Evolutionary conservation across 208 protist species (phyloP), one percentile per base, ranked within the genome.

Genomic region (Crithidia thermophila): DNA sequence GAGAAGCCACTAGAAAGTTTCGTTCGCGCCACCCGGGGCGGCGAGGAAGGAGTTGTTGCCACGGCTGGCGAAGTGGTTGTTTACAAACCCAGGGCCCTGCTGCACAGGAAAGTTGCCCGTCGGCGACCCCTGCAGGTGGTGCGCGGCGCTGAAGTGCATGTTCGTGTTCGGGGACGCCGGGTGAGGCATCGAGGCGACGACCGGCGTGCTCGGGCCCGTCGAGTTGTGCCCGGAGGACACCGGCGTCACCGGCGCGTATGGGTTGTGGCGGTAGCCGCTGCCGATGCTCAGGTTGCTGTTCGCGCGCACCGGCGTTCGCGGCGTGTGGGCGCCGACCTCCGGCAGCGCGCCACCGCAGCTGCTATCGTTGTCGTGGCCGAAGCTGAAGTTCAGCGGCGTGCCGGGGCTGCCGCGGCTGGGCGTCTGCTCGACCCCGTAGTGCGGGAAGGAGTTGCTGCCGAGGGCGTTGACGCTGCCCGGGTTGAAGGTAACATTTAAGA

Each of bases 241-340:
- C 25, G 83, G 83, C 21, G 83, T 89, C 3, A 89, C 63, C 1
- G 80, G 79, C 4, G 80, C 83, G 66, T 89, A 89, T 1, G 84
- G 84, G 77, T 89, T 89, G 70, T 89, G 84, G 2, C 84, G 75
- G 71, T 89, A 89, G 47, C 64, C 76, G 33, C 76, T 66, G 30
- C 60, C 72, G 37, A 58, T 60, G 63, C 75, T 85, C 20, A 81
- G 51, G 46, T 71, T 87, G 56, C 81, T 81, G 53, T 51, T 69
- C n/a, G 51, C 62, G 21, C 65, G 72, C 31, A 74, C 71, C 27
- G 75, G 79, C 10, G 79, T 78, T 7, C 43, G 45, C 2, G 61
- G 68, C 6, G 68, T 46, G 60, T 68, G 52, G 18, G 34, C 61
- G 58, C 53, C 52, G 18, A 49, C 60, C 9, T 67, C 47, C 10